These are phyloP conservation scores for Aspergillus neotritici DNA, from an alignment of 2,329 filamentous ascomycete genomes.

Conservation along the genomic window DNA sequence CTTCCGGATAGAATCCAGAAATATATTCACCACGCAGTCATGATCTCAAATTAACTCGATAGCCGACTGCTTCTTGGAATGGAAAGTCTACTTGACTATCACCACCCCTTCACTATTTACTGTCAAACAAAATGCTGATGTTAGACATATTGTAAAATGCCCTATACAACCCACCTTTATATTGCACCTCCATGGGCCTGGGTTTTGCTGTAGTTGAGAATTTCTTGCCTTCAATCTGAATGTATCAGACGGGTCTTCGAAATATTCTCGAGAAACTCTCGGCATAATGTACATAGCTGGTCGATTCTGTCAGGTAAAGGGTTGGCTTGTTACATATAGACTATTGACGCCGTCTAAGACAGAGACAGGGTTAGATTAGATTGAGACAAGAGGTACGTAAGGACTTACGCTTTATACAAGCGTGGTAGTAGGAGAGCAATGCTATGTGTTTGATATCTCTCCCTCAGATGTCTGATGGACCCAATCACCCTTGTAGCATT, in stretches of 20 bases:
- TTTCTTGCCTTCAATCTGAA: slow-evolving; percentile 4
- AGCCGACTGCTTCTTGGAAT: slow-evolving; percentile 10
- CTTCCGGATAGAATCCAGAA: background rate
- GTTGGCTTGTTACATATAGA: slow-evolving; percentile 1
- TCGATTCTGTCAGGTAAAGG: slow-evolving; percentile 1
- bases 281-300: slow-evolving; percentile 4
- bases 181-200: slow-evolving; percentile 9
- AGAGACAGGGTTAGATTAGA: no score
- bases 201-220: slow-evolving; percentile 4
- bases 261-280: background rate
- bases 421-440: slow-evolving; percentile 10
- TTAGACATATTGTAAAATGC: slow-evolving; percentile 5
- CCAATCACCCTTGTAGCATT: slow-evolving; percentile 8
- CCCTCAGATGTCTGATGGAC: slow-evolving; percentile 4
- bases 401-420: slow-evolving; percentile 10
- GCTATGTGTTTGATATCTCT: background rate
- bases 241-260: slow-evolving; percentile 2
- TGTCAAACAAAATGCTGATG: slow-evolving; percentile 7
- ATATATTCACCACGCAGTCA: slow-evolving; percentile 7
- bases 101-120: slow-evolving; percentile 9
- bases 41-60: slow-evolving; percentile 5
- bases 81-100: slow-evolving; percentile 11
- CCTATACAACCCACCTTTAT: slow-evolving; percentile 12
- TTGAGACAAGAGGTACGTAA: slow-evolving; percentile 4
- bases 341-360: slow-evolving; percentile 1